Evolutionary conservation across 179 eudicot species (phyloP).

Genomic region (Spinacia oleracea): DNA sequence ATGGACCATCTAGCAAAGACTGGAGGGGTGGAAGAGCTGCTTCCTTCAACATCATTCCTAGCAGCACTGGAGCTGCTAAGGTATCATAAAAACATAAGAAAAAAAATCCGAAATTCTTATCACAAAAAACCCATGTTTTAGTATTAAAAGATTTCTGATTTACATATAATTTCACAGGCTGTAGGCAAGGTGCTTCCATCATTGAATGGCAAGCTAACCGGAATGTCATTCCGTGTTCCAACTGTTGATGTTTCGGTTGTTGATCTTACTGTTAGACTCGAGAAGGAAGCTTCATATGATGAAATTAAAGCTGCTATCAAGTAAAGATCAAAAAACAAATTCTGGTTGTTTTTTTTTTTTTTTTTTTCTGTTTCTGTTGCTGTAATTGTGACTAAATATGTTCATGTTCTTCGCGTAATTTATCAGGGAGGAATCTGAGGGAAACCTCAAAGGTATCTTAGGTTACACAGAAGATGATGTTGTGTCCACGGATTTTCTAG

Average conservation of each 20-base stretch:
- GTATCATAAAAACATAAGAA: constrained; percentile 24
- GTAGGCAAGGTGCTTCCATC: constrained; percentile 71
- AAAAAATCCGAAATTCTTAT: too few relatives aligned
- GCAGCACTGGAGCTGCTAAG: constrained; percentile 97
- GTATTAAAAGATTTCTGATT: not conserved
- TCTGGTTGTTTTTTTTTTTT: not conserved
- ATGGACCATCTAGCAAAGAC: constrained; percentile 89
- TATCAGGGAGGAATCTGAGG: constrained; percentile 58
- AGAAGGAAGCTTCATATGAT: constrained; percentile 56
- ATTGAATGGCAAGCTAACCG: constrained; percentile 69
- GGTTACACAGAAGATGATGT: constrained; percentile 69
- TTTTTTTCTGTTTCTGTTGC: not conserved
- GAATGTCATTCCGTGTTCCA: constrained; percentile 78
- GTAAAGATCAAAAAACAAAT: constrained; percentile 30
- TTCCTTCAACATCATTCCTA: constrained; percentile 86
- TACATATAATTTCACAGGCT: constrained; percentile 41
- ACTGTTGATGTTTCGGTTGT: constrained; percentile 73
- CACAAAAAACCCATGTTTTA: not conserved
- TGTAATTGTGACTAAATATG: not conserved
- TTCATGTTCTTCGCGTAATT: not conserved
- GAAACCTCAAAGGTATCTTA: constrained; percentile 56
- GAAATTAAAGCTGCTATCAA: constrained; percentile 66
- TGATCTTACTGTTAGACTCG: constrained; percentile 72
- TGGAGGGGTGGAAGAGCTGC: constrained; percentile 99
- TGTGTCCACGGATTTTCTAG: constrained; percentile 62